A percentile compares a stretch with the other conserved stretches of the same genome.
These are phyloP conservation scores for Colletotrichum destructivum DNA, from an alignment of 2,329 filamentous ascomycete species.

Conservation along the genomic window DNA sequence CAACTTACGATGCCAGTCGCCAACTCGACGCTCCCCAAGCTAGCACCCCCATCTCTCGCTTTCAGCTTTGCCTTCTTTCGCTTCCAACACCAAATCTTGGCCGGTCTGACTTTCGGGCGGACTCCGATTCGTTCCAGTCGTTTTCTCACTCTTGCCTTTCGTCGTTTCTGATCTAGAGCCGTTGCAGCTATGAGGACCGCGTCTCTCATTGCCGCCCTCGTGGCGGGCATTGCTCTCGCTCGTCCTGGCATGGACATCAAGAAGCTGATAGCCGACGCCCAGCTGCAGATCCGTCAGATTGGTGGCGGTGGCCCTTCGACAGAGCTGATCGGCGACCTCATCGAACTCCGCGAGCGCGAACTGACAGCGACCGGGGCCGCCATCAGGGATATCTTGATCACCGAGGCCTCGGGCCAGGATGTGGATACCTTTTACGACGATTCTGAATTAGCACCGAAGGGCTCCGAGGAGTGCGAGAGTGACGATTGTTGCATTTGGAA, in stretches of 20 bases:
- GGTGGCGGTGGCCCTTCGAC: conserved; percentile 41
- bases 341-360: conserved; percentile 47
- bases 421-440: conserved; percentile 28
- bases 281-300: conserved; percentile 36
- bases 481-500: conserved; percentile 64
- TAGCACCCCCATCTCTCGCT: conserved; percentile 34
- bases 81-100: conserved; percentile 11
- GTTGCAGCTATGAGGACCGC: conserved; percentile 36
- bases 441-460: conserved; percentile 42
- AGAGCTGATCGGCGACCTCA: conserved; percentile 57
- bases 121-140: conserved; percentile 33
- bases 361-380: conserved; percentile 53
- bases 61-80: conserved; percentile 32
- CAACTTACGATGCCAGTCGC: background rate
- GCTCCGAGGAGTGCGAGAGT: conserved; percentile 50
- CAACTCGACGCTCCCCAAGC: background rate
- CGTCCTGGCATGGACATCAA: conserved; percentile 49
- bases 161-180: background rate
- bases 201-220: conserved; percentile 22
- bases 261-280: conserved; percentile 42
- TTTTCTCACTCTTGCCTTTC: conserved; percentile 9
- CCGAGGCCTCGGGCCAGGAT: conserved; percentile 47
- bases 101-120: conserved; percentile 33
- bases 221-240: conserved; percentile 32
- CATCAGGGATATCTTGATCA: conserved; percentile 56